Percentiles rank a stretch among this genome's conserved stretches.
Evolutionary conservation across 1,284 basidiomycete species (phyloP).

Genomic region (Paramarasmius palmivorus): DNA sequence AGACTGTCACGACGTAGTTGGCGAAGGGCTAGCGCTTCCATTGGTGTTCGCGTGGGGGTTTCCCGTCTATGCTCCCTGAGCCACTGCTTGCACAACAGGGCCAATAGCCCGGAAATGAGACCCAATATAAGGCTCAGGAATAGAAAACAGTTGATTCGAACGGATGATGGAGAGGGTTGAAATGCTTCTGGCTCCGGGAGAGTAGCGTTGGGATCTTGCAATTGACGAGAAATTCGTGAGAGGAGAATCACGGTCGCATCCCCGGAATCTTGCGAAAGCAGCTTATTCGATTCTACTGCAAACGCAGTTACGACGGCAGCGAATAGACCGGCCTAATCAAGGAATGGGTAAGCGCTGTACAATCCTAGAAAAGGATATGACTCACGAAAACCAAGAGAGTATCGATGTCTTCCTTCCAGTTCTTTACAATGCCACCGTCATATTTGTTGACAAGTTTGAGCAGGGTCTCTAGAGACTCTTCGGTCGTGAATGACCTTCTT

Average conservation of each 20-base stretch:
- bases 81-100: constrained; percentile 13
- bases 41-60: background rate
- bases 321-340: too few species aligned
- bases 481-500: background rate
- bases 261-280: too few species aligned
- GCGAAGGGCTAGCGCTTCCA: background rate
- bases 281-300: too few species aligned
- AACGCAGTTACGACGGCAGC: too few species aligned
- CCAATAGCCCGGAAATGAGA: constrained; percentile 1
- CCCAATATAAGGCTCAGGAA: constrained; percentile 8
- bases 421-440: background rate
- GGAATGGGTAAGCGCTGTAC: too few species aligned
- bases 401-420: background rate
- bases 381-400: background rate
- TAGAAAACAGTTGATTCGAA: constrained; percentile 3
- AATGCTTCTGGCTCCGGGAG: background rate
- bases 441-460: background rate
- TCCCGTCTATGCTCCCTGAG: constrained; percentile 6
- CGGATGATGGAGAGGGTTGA: background rate
- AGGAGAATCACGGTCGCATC: too few species aligned
- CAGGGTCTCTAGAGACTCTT: background rate
- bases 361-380: background rate
- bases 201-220: too few species aligned
- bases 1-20: background rate
- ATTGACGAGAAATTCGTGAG: too few species aligned